Conservation (phyloP, 2,329 filamentous ascomycete genomes). For the Thielaviopsis populi region DNA sequence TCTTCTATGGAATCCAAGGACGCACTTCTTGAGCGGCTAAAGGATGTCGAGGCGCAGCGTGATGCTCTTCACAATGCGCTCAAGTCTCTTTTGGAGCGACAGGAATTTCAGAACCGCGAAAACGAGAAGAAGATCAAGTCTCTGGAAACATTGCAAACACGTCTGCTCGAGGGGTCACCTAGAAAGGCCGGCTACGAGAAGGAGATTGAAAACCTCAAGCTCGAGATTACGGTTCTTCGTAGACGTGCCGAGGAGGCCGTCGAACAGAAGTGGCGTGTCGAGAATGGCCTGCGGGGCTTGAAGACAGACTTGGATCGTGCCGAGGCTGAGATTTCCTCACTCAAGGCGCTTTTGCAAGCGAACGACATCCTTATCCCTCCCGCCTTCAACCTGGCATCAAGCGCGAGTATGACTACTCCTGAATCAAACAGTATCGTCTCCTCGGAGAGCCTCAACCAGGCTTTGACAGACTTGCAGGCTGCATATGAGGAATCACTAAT, state of each 20-base stretch:
- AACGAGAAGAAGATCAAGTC: slow-evolving; percentile 66
- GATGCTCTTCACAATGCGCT: slow-evolving; percentile 82
- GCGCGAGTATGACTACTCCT: slow-evolving; percentile 11
- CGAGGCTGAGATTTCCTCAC: slow-evolving; percentile 77
- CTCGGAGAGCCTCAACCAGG: slow-evolving; percentile 56
- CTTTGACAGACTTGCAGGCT: slow-evolving; percentile 62
- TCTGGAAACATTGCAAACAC: slow-evolving; percentile 65
- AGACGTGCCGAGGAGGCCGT: slow-evolving; percentile 84
- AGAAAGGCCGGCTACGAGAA: slow-evolving; percentile 66
- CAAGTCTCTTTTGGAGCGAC: slow-evolving; percentile 69
- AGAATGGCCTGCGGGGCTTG: slow-evolving; percentile 72
- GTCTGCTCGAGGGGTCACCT: slow-evolving; percentile 52
- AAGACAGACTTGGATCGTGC: slow-evolving; percentile 96
- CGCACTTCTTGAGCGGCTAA: slow-evolving; percentile 60
- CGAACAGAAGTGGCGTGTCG: slow-evolving; percentile 90
- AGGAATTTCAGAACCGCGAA: slow-evolving; percentile 70
- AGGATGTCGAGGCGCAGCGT: slow-evolving; percentile 84
- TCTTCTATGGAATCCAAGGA: slow-evolving; percentile 44
- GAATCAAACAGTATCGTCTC: slow-evolving; percentile 32
- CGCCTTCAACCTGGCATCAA: slow-evolving; percentile 33
- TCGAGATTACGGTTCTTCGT: slow-evolving; percentile 72
- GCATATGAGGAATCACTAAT: slow-evolving; percentile 52
- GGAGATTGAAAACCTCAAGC: slow-evolving; percentile 64
- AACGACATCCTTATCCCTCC: slow-evolving; percentile 66
- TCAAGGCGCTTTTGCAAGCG: slow-evolving; percentile 63